Base-by-base conservation (phyloP, 1,284 basidiomycete genomes). In the Cryptococcus depauperatus region DNA sequence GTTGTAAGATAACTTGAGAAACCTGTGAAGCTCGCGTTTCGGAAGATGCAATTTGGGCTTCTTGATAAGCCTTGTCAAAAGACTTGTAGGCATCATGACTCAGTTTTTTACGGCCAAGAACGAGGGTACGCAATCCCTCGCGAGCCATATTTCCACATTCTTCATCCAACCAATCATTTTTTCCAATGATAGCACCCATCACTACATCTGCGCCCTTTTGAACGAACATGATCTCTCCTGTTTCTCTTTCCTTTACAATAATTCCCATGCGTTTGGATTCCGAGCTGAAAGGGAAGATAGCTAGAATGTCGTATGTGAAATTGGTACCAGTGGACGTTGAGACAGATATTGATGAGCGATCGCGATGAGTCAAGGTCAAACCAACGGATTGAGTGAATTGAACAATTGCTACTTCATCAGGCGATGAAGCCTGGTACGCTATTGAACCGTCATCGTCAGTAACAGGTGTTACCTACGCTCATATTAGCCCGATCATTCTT, bases 211-310 rank as follows among this genome's bases (percentile, higher is more conserved):
- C 95, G 10, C 95, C 95, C 66, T 99, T 99, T 64, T 97, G 88
- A 50, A 93, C 76, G 70, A 99, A 98, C 1, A 77, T 81, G 44
- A 92, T 81, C 48, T 92, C 87, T 34, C 83, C 82, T 0, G 80
- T 77, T 26, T 76, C 73, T 0, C 74, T 69, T 44, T 97, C 91
- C 18, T 85, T 82, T 13, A 98, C 84, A 55, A 98, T 79, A 59
- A 98, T 97, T 18, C 93, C 91, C 95, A 98, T 99, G 19, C 95
- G 85, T 69, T 99, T 99, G 1, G 89, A 91, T 66, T 97, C 95
- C 3, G 90, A 95, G 0, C 93, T 98, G 74, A 99, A 92, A 0
- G 95, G 95, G 73, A 99, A 98, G 41, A 99, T 78, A 42, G 93
- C 84, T 43, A 98, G 81, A 32, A 99, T 82, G 49, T 91, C 88